Evolutionary conservation across 202 grass and related monocot species (phyloP).

Genomic region (Brachypodium distachyon): DNA sequence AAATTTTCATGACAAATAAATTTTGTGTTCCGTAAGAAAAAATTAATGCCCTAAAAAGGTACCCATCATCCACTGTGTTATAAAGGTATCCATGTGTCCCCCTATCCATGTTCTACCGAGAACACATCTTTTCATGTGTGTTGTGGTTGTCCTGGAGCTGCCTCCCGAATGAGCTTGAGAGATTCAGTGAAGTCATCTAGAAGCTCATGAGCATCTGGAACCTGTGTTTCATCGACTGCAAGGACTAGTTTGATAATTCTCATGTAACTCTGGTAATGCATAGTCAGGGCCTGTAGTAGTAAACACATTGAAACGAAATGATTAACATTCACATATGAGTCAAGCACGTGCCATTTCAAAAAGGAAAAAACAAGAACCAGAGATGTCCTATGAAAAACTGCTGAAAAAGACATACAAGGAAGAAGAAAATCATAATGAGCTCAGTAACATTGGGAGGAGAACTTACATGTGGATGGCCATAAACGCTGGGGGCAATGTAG

Average conservation of each 20-base stretch:
- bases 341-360: neutral
- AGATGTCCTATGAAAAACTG: neutral
- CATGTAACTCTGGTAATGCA: slow-evolving; percentile 69
- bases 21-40: no score
- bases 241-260: slow-evolving; percentile 58
- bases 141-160: slow-evolving; percentile 14
- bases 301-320: neutral
- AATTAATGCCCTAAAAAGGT: no score
- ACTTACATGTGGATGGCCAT: slow-evolving; percentile 60
- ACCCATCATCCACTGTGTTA: no score
- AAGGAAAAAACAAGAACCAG: neutral
- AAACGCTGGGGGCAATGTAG: slow-evolving; percentile 63
- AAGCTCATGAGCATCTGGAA: slow-evolving; percentile 48
- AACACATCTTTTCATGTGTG: neutral
- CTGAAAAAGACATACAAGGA: neutral
- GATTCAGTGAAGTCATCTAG: slow-evolving; percentile 61
- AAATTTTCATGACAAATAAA: no score
- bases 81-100: no score
- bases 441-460: neutral
- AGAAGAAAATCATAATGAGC: neutral
- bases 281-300: slow-evolving; percentile 51
- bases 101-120: neutral
- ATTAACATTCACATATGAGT: neutral
- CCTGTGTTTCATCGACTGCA: slow-evolving; percentile 40
- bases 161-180: slow-evolving; percentile 44